Percentiles rank a stretch among this genome's conserved stretches.
phyloP scores from a whole-genome alignment of 768 basidiomycete genomes.

The Kwoniella sp. region DNA sequence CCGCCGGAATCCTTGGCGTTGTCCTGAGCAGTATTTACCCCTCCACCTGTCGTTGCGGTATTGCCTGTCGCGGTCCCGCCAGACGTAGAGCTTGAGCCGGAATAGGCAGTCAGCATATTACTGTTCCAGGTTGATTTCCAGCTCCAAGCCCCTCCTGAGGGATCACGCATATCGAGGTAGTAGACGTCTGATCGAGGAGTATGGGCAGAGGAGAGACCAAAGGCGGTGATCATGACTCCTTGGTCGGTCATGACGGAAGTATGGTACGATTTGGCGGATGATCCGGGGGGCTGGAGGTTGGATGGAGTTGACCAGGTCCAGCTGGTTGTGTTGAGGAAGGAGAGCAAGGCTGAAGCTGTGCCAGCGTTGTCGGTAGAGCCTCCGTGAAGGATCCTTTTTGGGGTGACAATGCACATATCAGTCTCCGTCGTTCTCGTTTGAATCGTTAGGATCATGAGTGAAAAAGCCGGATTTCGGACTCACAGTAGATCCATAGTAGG shows the following conservation, averaged over 20 bases:
- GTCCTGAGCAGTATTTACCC: slow-evolving; percentile 1
- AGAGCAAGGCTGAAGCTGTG: slow-evolving; percentile 37
- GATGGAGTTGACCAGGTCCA: slow-evolving; percentile 52
- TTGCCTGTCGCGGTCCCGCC: neutral
- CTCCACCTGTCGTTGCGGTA: slow-evolving; percentile 5
- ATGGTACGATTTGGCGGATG: slow-evolving; percentile 49
- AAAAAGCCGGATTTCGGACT: slow-evolving; percentile 12
- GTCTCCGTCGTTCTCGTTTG: too few relatives aligned
- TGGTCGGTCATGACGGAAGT: slow-evolving; percentile 50
- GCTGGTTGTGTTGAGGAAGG: slow-evolving; percentile 52
- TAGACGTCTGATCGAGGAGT: slow-evolving; percentile 44
- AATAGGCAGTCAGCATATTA: slow-evolving; percentile 43
- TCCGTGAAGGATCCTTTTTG: slow-evolving; percentile 50
- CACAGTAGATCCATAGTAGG: slow-evolving; percentile 47
- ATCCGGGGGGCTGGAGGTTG: slow-evolving; percentile 50
- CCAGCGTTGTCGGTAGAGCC: slow-evolving; percentile 39
- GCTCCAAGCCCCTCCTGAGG: slow-evolving; percentile 39
- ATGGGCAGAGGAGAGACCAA: slow-evolving; percentile 40
- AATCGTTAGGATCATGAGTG: neutral
- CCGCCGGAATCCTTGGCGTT: slow-evolving; percentile 7
- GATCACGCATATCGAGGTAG: slow-evolving; percentile 53
- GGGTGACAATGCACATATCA: too few relatives aligned
- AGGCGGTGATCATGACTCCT: slow-evolving; percentile 55
- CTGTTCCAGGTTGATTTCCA: slow-evolving; percentile 52
- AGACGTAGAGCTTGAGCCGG: slow-evolving; percentile 12